Percentiles rank a stretch among this genome's conserved stretches.
These are phyloP conservation scores for Desmodesmus armatus DNA, from an alignment of 139 green algal species.

Conservation along the genomic window DNA sequence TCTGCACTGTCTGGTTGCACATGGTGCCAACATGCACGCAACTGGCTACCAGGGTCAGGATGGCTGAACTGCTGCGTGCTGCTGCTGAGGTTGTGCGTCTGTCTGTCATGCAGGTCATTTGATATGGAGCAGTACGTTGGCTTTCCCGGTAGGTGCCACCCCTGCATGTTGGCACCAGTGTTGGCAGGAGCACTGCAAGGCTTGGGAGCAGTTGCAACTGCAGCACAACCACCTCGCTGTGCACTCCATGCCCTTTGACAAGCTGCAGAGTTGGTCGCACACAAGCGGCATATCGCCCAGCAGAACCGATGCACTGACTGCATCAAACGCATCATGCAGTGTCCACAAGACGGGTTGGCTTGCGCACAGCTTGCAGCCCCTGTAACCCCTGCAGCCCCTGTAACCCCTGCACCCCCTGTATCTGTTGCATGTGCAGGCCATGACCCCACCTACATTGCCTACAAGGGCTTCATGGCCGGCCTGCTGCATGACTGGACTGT, in stretches of 20 bases:
- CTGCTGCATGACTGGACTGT: not conserved
- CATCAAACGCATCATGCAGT: too few species aligned
- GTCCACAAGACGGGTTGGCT: not conserved
- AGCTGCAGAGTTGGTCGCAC: too few species aligned
- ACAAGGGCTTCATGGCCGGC: slow-evolving; percentile 1
- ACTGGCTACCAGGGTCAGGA: too few species aligned
- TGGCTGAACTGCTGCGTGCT: too few species aligned
- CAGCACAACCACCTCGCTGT: not conserved
- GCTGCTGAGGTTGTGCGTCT: too few species aligned
- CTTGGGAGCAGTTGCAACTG: not conserved
- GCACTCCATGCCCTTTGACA: too few species aligned
- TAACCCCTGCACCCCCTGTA: not conserved
- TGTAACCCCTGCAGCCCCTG: too few species aligned
- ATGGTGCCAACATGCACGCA: too few species aligned
- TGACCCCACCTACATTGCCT: slow-evolving; percentile 27
- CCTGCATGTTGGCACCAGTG: not conserved
- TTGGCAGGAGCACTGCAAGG: not conserved
- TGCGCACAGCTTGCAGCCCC: not conserved
- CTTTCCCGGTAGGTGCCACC: slow-evolving; percentile 1
- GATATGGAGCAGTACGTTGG: slow-evolving; percentile 33
- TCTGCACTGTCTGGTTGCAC: too few species aligned
- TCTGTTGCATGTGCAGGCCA: not conserved
- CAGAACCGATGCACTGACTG: too few species aligned
- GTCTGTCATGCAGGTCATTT: too few species aligned
- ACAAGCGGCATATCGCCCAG: not conserved